Base-by-base conservation (phyloP, 1,139 yeast species). In the Protomyces pachydermus region DNA sequence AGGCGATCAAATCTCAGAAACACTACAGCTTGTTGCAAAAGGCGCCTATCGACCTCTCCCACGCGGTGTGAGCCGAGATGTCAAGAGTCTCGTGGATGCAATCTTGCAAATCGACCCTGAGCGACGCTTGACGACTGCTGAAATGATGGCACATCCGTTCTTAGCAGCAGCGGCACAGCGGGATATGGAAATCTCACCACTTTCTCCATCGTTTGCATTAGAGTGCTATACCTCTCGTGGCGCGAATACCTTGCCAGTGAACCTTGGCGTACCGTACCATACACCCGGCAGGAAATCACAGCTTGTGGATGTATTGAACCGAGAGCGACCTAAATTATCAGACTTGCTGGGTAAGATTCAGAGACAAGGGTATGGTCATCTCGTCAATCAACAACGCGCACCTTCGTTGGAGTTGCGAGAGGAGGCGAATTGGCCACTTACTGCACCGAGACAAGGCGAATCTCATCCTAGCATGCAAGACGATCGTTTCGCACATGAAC, bases 1-100 rank as follows among this genome's bases (percentile, higher is more conserved):
- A 1, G 85, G 85, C 0, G 66, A 61, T 16, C 63, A 61, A 32
- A 42, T 61, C 2, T 54, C 63, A n/a, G 65, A 61, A 16, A 61
- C 66, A 12, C 45, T 64, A 34, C 53, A 45, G 3, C 61, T 60
- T 20, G 56, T 64, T 18, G 37, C 60, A 10, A 54, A 61, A 25
- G 66, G 65, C 20, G 56, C 63, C 25, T 64, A 60, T 42, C 39
- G 56, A 10, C 65, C 61, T 4, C 34, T 64, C 1, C 66, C 66
- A 20, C 46, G 61, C n/a, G 46, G 54, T 25, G 35, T 48, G 34
- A 58, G 64, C 23, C 53, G 58, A 5, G 66, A 61, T 16, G 64
- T 56, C 16, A 64, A 54, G 18, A 60, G 37, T 25, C 60, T 64
- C 16, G 60, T 64, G 32, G 52, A 63, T n/a, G 23, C 46, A 34